phyloP scores from a whole-genome alignment of 495 filamentous ascomycete genomes.

The Neurospora cerealis region DNA sequence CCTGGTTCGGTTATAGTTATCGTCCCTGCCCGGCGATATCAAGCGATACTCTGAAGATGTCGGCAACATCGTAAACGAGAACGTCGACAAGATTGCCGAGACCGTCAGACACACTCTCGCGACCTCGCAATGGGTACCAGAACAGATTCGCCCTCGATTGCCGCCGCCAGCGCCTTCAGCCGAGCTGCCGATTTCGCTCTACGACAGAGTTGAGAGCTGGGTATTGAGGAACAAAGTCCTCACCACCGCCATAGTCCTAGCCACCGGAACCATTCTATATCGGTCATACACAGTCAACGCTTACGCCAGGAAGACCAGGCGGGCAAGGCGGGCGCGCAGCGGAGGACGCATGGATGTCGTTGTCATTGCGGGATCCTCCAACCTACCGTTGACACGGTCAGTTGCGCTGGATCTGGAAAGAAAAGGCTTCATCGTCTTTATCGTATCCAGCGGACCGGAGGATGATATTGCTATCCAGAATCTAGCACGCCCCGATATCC shows the following conservation, averaged over 20 bases:
- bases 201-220: conserved; percentile 46
- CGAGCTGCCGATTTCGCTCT: conserved; percentile 22
- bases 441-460: conserved; percentile 67
- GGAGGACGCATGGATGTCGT: conserved; percentile 87
- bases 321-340: conserved; percentile 66
- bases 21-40: conserved; percentile 63
- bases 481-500: conserved; percentile 68
- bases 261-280: conserved; percentile 58
- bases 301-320: conserved; percentile 51
- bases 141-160: conserved; percentile 50
- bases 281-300: conserved; percentile 53
- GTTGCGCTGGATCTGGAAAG: conserved; percentile 79
- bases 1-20: conserved; percentile 40
- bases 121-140: conserved; percentile 58
- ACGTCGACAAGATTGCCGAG: conserved; percentile 60
- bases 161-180: conserved; percentile 33
- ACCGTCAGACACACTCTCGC: conserved; percentile 53
- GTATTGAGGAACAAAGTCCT: conserved; percentile 56
- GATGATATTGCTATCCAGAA: conserved; percentile 73
- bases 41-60: conserved; percentile 51
- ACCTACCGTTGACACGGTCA: conserved; percentile 68
- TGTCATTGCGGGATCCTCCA: conserved; percentile 73
- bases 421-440: conserved; percentile 85
- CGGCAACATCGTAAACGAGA: conserved; percentile 66
- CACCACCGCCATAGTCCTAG: conserved; percentile 56